Evolutionary conservation across 1,284 basidiomycete genomes (phyloP), one percentile per base, ranked within the genome.

Genomic region (Sanghuangporus baumii): DNA sequence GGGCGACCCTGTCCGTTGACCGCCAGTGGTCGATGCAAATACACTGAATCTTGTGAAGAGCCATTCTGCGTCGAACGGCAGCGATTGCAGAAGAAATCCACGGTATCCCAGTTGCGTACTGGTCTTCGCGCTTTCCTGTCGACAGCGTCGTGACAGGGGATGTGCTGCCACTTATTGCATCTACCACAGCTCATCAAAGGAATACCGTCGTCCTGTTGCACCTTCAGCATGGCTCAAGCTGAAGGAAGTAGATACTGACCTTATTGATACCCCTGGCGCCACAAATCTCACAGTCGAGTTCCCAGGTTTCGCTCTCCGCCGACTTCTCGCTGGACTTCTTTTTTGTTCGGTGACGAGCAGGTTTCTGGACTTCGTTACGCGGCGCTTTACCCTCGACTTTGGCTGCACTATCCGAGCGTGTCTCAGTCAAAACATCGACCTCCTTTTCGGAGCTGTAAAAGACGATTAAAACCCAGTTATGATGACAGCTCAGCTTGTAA

Each of bases 91-190:
- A 50, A 58, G 67, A 79, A 92, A 48, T 91, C 87, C 56, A 86
- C 86, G 16, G 73, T 67, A 55, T 88, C 81, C 90, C 90, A 93
- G 67, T 91, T 83, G 37, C 89, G 84, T 67, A 78, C 80, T 14
- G 80, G 81, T 14, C 79, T 79, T 18, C 88, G 86, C 31, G 80
- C 78, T 41, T 76, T 74, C 46, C 75, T 71, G 69, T 91, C 89
- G 31, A 79, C 82, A 47, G 73, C 74, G 68, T 93, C 87, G 68
- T 93, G 89, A 67, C 90, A 93, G n/a, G 75, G 67, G 46, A 90
- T 91, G 66, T 93, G 90, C 66, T 92, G 90, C 93, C 93, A 95
- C 69, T 86, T 88, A 20, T 80, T 82, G 73, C 93, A 95, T 50
- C 75, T 71, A 40, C 89, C 90, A 70, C 93, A 95, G 51, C 84